phyloP scores from a whole-genome alignment of 192 early-diverging fungal species.

The Coemansia sp. region DNA sequence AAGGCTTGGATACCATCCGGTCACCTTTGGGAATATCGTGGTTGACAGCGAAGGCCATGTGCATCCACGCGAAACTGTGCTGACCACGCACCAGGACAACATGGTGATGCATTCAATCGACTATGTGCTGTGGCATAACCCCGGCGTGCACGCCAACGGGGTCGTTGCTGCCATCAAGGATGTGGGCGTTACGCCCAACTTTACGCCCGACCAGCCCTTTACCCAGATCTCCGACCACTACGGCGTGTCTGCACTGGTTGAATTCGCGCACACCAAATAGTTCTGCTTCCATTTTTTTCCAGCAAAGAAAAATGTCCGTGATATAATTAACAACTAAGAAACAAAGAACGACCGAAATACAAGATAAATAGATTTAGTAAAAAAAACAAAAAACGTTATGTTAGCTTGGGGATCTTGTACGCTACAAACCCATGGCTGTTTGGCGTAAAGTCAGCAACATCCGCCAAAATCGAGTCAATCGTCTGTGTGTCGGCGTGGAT shows the following conservation, averaged over 20 bases:
- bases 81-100: slow-evolving; percentile 58
- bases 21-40: slow-evolving; percentile 76
- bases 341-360: not conserved
- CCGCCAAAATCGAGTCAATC: slow-evolving; percentile 18
- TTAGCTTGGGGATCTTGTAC: slow-evolving; percentile 52
- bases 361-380: not conserved
- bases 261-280: slow-evolving; percentile 1
- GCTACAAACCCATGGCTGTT: slow-evolving; percentile 52
- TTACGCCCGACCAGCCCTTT: slow-evolving; percentile 35
- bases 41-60: slow-evolving; percentile 48
- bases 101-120: slow-evolving; percentile 55
- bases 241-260: slow-evolving; percentile 41
- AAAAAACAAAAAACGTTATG: not conserved
- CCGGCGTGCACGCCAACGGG: slow-evolving; percentile 15
- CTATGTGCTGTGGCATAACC: slow-evolving; percentile 56
- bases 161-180: slow-evolving; percentile 26
- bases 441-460: slow-evolving; percentile 50
- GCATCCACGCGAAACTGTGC: slow-evolving; percentile 61
- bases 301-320: not conserved
- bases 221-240: slow-evolving; percentile 59
- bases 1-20: slow-evolving; percentile 65
- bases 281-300: not conserved
- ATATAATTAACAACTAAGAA: too few species aligned
- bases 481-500: slow-evolving; percentile 36
- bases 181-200: slow-evolving; percentile 48